A percentile compares a stretch with the other conserved stretches of the same genome.
Conservation (phyloP, 2,329 filamentous ascomycete genomes). For the Scolecobasidium constrictum region DNA sequence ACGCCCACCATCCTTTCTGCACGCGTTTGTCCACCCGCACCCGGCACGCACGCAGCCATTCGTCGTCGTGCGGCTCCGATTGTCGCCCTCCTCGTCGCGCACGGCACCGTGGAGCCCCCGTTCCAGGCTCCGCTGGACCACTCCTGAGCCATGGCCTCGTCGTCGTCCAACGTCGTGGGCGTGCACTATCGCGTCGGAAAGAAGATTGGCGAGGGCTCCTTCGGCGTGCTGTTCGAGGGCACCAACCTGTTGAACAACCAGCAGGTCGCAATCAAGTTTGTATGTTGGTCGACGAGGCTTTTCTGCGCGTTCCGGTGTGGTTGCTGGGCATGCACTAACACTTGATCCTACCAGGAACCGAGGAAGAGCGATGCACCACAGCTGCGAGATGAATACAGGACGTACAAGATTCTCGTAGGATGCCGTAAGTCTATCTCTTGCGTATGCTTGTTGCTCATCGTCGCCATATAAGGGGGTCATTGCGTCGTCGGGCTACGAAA, state of each 20-base stretch:
- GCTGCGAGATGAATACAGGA: conserved; percentile 94
- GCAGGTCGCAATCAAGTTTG: conserved; percentile 99
- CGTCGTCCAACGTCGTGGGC: conserved; percentile 92
- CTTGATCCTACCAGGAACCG: conserved; percentile 60
- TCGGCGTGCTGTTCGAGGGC: conserved; percentile 97
- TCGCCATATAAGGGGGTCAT: neutral
- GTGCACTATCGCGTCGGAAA: conserved; percentile 98
- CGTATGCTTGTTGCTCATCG: conserved; percentile 4
- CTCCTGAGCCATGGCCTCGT: conserved; percentile 57
- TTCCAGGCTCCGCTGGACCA: neutral
- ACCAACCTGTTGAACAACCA: conserved; percentile 98
- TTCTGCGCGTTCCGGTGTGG: neutral
- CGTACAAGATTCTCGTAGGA: conserved; percentile 98
- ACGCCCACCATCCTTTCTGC: neutral
- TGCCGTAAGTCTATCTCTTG: conserved; percentile 64
- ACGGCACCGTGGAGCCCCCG: neutral
- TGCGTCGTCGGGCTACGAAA: neutral
- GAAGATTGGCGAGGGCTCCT: conserved; percentile 98
- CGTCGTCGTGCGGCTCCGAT: neutral
- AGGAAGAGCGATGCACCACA: conserved; percentile 98
- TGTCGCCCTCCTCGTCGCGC: neutral
- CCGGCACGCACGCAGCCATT: neutral
- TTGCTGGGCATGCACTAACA: neutral
- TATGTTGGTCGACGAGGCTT: conserved; percentile 41
- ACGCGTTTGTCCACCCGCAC: neutral